phyloP scores from a whole-genome alignment of 768 basidiomycete genomes.

The Dacryopinax primogenitus region DNA sequence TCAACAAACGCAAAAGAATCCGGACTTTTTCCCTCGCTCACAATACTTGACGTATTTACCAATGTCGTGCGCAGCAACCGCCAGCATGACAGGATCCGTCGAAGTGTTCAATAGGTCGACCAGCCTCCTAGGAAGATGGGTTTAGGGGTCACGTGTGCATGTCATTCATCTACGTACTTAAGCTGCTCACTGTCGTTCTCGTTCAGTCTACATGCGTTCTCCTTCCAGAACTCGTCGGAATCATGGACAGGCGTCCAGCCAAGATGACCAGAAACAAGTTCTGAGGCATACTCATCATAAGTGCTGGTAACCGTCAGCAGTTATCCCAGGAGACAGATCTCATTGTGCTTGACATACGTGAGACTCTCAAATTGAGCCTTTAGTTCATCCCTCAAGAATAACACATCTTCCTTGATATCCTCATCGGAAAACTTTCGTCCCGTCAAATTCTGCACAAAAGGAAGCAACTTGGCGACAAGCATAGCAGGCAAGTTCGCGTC shows the following conservation, averaged over 20 bases:
- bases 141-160: neutral
- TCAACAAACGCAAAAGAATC: constrained; percentile 3
- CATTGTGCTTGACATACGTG: constrained; percentile 44
- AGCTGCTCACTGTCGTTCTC: constrained; percentile 74
- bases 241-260: constrained; percentile 95
- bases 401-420: constrained; percentile 83
- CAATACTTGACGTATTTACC: constrained; percentile 89
- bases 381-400: constrained; percentile 78
- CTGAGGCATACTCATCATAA: constrained; percentile 90
- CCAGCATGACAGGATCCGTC: constrained; percentile 62
- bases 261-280: constrained; percentile 76
- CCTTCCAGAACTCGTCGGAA: constrained; percentile 95
- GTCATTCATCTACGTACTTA: constrained; percentile 39
- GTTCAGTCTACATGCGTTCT: constrained; percentile 77
- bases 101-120: constrained; percentile 58
- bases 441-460: constrained; percentile 73
- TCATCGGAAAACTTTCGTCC: constrained; percentile 88
- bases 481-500: constrained; percentile 80
- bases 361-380: constrained; percentile 72
- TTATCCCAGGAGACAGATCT: neutral
- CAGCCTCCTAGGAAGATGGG: constrained; percentile 42
- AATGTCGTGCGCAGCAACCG: constrained; percentile 85
- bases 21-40: constrained; percentile 85
- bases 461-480: constrained; percentile 75
- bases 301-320: constrained; percentile 41